Base-by-base conservation (phyloP, 257 asterid species). In the Solanum peruvianum region DNA sequence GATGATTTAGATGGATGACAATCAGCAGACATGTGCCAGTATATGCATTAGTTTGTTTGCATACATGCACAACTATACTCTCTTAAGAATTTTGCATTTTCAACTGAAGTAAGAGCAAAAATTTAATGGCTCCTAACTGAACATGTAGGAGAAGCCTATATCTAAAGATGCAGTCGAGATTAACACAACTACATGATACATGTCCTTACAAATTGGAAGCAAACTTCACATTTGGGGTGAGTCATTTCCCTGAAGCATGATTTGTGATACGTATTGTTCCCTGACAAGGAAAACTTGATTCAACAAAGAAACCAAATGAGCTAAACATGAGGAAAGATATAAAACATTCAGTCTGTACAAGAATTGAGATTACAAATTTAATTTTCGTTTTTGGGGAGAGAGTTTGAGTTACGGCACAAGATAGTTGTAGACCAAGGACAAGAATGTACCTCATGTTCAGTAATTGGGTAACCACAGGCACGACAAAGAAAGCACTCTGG, bases 191-290 rank as follows among this genome's bases (percentile, higher is more conserved):
- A 44, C 64, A 52, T 52, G 64, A 72, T 52, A 16, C 3, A 6
- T 62, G 49, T 86, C 58, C 95, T 89, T 92, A 95, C 99, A 91
- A 92, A 97, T 88, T 95, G 98, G 89, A 93, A 92, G 91, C 98
- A 97, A 86, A 97, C 99, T 94, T 94, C 99, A 91, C 98, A 97
- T 89, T 93, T 97, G 64, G 98, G 99, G 90, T 96, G 99, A 62
- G 95, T 94, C 90, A 96, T 94, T 92, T 96, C 98, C 90, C 94
- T 95, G 96, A 97, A 97, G 93, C 99, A 97, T 47, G 96, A 92
- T 87, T 93, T 95, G 88, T 97, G 99, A 91, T 94, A 97, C 18
- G 96, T 77, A 73, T 94, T 92, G 73, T 89, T 95, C 87, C 98
- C 95, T 90, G 96, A 93, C 93, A 96, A 93, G 86, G 98, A 97